These are phyloP conservation scores for Earliella scabrosa DNA, from an alignment of 1,284 basidiomycete genomes.

Conservation along the genomic window DNA sequence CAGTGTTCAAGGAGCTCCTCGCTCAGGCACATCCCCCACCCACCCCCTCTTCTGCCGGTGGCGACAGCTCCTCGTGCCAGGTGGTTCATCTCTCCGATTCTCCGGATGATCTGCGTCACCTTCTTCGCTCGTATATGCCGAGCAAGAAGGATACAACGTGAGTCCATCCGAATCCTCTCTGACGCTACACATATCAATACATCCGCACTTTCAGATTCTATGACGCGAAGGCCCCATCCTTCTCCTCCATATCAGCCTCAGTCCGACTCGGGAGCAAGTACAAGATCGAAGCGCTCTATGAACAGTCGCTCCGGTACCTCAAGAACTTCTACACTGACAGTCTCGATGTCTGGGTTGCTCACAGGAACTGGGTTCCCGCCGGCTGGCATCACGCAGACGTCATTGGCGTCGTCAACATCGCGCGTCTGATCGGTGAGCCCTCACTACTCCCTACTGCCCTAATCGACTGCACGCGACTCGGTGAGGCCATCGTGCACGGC, in stretches of 20 bases:
- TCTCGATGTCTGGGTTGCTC: not conserved
- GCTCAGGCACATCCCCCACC: not conserved
- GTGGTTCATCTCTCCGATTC: not conserved
- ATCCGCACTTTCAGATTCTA: not conserved
- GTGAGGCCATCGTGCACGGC: not conserved
- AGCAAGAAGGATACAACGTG: no score
- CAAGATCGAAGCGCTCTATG: not conserved
- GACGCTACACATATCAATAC: no score
- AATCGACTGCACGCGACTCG: not conserved
- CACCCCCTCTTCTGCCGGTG: not conserved
- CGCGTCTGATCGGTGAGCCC: conserved; percentile 1
- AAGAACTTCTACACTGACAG: not conserved
- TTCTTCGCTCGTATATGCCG: not conserved
- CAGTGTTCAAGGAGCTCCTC: conserved; percentile 5
- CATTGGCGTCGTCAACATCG: conserved; percentile 7
- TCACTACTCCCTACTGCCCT: conserved; percentile 1
- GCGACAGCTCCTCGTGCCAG: not conserved
- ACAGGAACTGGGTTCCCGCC: conserved; percentile 27
- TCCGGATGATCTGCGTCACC: not conserved
- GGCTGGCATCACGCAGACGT: not conserved
- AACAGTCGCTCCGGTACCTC: not conserved
- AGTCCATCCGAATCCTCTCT: not conserved
- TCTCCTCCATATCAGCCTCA: not conserved
- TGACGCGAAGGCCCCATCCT: not conserved
- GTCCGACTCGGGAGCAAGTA: conserved; percentile 12